Base-by-base conservation (phyloP, 495 filamentous ascomycete species). In the Cercophora scortea region DNA sequence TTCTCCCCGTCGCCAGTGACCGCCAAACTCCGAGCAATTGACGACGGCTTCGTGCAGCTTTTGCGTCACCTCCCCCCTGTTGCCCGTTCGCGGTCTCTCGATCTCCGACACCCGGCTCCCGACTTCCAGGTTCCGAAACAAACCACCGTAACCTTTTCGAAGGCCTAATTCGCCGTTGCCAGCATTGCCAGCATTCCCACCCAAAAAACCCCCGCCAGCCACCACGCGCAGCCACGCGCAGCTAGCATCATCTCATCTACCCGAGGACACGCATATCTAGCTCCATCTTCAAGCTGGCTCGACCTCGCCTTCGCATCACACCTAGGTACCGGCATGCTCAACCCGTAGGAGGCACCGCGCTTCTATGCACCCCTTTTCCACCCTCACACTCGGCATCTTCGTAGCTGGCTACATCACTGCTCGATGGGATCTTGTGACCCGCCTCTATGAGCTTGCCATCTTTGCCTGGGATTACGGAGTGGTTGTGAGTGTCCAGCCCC, bases 391-490 rank as follows among this genome's bases (percentile, higher is more conserved):
- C 72, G 90, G 86, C 67, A 95, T 99, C 78, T 99, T 99, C 74
- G 84, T 97, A 77, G 92, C 93, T 72, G 93, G 93, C 71, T 99
- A 99, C 78, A 96, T 89, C 67, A 96, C 94, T 71, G 93, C 93
- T 62, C 85, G 94, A 76, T 97, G 90, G 90, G 91, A 96, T 70
- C 83, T 99, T 49, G 90, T 96, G 57, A 95, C 90, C 51, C 85
- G 90, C 57, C 79, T 96, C 50, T 92, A 95, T 84, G 91, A 97
- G 70, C 79, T 99, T 61, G 88, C 89, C 49, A 88, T 93, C 49
- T 99, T 96, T 68, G 93, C 94, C 58, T 95, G 90, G 91, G 88
- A 95, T 69, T 89, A 96, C 88, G 90, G 91, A 64, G 93, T 99
- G 62, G 88, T 98, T 64, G 92, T 96, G 73, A 71, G 90, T 74